Evolutionary conservation across 2,329 filamentous ascomycete genomes (phyloP).

Genomic region (Sporothrix globosa): DNA sequence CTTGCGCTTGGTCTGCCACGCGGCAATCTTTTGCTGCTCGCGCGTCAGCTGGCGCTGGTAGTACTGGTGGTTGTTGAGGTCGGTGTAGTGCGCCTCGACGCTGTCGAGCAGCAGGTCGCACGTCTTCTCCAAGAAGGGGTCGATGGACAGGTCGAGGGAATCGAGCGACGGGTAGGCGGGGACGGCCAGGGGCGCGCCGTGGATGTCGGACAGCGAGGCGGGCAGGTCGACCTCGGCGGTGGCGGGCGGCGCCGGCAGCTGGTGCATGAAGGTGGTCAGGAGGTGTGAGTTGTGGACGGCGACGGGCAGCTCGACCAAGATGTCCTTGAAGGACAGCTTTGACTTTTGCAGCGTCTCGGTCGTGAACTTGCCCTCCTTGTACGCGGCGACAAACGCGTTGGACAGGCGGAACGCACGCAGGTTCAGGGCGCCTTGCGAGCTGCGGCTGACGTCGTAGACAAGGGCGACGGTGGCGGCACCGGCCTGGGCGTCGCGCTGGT

Average conservation of each 20-base stretch:
- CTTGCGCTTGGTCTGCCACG: slow-evolving; percentile 97
- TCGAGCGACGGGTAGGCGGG: slow-evolving; percentile 88
- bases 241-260: slow-evolving; percentile 70
- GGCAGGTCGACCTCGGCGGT: slow-evolving; percentile 74
- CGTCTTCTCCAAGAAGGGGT: slow-evolving; percentile 97
- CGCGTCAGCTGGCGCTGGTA: slow-evolving; percentile 92
- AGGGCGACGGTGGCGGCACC: slow-evolving; percentile 87
- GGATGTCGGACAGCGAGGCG: slow-evolving; percentile 75
- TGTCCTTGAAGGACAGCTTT: slow-evolving; percentile 90
- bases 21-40: slow-evolving; percentile 94
- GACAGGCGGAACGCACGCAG: slow-evolving; percentile 90
- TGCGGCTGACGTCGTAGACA: slow-evolving; percentile 94
- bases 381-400: slow-evolving; percentile 82
- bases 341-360: slow-evolving; percentile 96
- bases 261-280: slow-evolving; percentile 91
- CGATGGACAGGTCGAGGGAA: slow-evolving; percentile 86
- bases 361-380: slow-evolving; percentile 97
- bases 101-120: slow-evolving; percentile 94
- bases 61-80: slow-evolving; percentile 98
- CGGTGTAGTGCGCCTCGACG: slow-evolving; percentile 97
- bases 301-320: slow-evolving; percentile 87
- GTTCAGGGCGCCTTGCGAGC: slow-evolving; percentile 86
- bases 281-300: slow-evolving; percentile 96
- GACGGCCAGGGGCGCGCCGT: slow-evolving; percentile 61
- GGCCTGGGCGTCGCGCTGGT: slow-evolving; percentile 92